Conservation (phyloP, 1,139 yeast species). For the Geotrichum cucujoidarum region DNA sequence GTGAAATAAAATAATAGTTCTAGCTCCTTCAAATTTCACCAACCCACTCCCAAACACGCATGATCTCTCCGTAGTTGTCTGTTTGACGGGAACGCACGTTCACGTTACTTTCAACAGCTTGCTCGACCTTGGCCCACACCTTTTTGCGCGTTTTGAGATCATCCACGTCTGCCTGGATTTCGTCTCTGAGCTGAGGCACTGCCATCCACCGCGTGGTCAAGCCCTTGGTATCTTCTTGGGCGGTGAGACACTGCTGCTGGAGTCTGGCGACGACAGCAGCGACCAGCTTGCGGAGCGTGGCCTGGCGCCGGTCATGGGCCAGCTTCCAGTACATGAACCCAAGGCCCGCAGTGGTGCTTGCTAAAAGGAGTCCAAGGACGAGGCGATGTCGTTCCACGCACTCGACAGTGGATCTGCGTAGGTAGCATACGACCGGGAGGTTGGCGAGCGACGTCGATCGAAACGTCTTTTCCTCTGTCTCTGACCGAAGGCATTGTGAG, state of each 20-base stretch:
- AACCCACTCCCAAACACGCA: constrained; percentile 89
- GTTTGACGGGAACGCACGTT: constrained; percentile 51
- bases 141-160: constrained; percentile 46
- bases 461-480: constrained; percentile 27
- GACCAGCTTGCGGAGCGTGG: constrained; percentile 30
- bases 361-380: constrained; percentile 10
- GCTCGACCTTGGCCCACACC: constrained; percentile 61
- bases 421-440: constrained; percentile 35
- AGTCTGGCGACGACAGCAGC: constrained; percentile 31
- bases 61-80: constrained; percentile 81
- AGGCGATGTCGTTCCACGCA: constrained; percentile 11
- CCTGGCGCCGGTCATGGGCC: constrained; percentile 12
- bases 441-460: constrained; percentile 37
- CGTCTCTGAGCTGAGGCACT: constrained; percentile 72
- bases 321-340: constrained; percentile 30
- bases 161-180: constrained; percentile 41
- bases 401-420: constrained; percentile 13
- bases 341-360: not conserved
- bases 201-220: constrained; percentile 52
- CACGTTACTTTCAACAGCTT: constrained; percentile 58
- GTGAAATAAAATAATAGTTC: not conserved
- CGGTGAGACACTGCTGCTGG: constrained; percentile 37
- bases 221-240: constrained; percentile 38
- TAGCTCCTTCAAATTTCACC: too few species aligned
- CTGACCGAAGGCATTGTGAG: constrained; percentile 2